Evolutionary conservation across 2,329 filamentous ascomycete genomes (phyloP).

Genomic region (Beauveria sp.): DNA sequence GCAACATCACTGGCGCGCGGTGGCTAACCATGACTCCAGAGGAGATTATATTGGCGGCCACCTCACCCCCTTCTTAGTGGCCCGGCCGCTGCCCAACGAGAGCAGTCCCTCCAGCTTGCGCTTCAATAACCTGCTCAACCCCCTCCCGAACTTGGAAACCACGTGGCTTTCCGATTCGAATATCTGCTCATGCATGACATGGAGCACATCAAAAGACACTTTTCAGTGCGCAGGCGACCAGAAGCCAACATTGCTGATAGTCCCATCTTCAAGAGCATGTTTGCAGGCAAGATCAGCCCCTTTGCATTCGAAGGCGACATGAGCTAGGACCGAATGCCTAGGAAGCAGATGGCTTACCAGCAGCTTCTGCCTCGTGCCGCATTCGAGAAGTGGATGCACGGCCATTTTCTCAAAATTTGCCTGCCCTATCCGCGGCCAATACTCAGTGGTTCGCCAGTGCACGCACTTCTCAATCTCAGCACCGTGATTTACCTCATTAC

Average conservation of each 20-base stretch:
- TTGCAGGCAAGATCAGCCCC: neutral
- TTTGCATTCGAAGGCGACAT: conserved; percentile 15
- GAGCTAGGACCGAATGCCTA: conserved; percentile 11
- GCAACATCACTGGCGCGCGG: neutral
- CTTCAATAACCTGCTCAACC: conserved; percentile 21
- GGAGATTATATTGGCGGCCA: conserved; percentile 24
- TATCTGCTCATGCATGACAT: conserved; percentile 22
- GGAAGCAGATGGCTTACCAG: neutral
- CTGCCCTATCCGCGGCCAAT: conserved; percentile 16
- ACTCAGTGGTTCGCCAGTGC: conserved; percentile 12
- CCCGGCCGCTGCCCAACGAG: conserved; percentile 18
- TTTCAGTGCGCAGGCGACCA: conserved; percentile 13
- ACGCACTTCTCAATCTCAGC: conserved; percentile 20
- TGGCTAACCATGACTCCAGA: conserved; percentile 6
- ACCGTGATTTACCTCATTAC: conserved; percentile 16
- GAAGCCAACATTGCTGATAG: neutral
- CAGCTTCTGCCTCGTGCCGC: conserved; percentile 14
- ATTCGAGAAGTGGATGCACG: conserved; percentile 19
- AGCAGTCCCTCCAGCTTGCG: conserved; percentile 16
- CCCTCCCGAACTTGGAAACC: conserved; percentile 17
- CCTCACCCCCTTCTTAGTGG: conserved; percentile 18
- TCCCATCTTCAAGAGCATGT: neutral
- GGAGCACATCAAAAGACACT: conserved; percentile 19
- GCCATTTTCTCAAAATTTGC: conserved; percentile 19
- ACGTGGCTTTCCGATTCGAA: conserved; percentile 22